Base-by-base conservation (phyloP, 495 filamentous ascomycete genomes). In the Penicillium robsamsonii region DNA sequence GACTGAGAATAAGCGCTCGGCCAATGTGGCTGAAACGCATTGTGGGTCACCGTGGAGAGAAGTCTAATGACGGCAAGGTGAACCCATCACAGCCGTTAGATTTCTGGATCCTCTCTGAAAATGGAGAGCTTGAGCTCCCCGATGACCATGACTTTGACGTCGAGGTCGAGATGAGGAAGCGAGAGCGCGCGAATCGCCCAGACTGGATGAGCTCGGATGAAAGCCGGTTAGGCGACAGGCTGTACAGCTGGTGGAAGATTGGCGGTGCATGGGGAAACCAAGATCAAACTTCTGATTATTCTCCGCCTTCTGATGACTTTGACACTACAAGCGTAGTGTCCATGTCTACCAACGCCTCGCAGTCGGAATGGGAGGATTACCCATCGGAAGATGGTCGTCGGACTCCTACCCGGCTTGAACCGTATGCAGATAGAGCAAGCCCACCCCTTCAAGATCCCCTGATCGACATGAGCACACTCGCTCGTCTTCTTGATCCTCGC, bases 241-340 rank as follows among this genome's bases (percentile, higher is more conserved):
- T 96, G 4, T 96, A 96, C 69, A 72, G 71, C 12, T 92, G 91
- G 82, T 96, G 89, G 86, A 83, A 84, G 37, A 66, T 73, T 20
- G 89, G 87, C 18, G 91, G 89, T 29, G 90, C 88, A 69, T 96
- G 88, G 86, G 92, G 92, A 1, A 84, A 83, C 27, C 79, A 84
- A 27, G 92, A 97, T 66, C 77, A 78, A 5, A 94, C 86, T 54
- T 86, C 87, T 5, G 85, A 89, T 31, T 97, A 88, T 58, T 60
- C 68, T 3, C 79, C 82, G 12, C 24, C 57, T 5, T 64, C 69
- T 4, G 62, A 84, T 12, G 74, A 82, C 41, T 88, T 92, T 42
- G 89, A 93, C 62, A 84, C 82, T 9, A 92, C 87, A 2, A 95
- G 91, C 66, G 77, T 95, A 15, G 72, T 93, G 17, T 91, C 90